A percentile compares a stretch with the other conserved stretches of the same genome.
phyloP scores from a whole-genome alignment of 2,329 filamentous ascomycete genomes.

The Phyllosticta citriasiana region DNA sequence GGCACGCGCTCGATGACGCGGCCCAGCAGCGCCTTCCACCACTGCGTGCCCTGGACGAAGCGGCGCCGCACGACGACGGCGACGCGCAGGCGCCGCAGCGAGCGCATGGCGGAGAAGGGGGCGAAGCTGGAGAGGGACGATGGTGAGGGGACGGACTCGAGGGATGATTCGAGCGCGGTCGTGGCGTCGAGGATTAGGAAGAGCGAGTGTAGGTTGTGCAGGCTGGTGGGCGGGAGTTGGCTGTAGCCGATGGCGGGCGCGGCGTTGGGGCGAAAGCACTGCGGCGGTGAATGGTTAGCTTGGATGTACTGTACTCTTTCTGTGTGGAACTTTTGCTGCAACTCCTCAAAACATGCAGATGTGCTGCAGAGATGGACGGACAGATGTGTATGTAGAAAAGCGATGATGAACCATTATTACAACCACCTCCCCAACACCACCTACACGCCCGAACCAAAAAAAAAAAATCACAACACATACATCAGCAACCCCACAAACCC shows the following conservation, averaged over 20 bases:
- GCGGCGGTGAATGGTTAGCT: not conserved
- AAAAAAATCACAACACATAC: not conserved
- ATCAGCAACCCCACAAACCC: slow-evolving; percentile 22
- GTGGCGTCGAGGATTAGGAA: slow-evolving; percentile 5
- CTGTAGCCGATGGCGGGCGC: slow-evolving; percentile 1
- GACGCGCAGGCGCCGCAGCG: not conserved
- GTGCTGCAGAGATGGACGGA: too few relatives aligned
- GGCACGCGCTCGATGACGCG: slow-evolving; percentile 6
- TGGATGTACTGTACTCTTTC: not conserved
- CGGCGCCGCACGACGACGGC: not conserved
- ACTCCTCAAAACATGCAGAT: too few relatives aligned
- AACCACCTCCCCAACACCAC: too few relatives aligned
- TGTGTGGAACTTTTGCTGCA: not conserved
- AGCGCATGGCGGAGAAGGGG: slow-evolving; percentile 1
- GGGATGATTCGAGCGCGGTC: not conserved
- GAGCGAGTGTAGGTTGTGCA: not conserved
- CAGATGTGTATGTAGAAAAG: too few relatives aligned
- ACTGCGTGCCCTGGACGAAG: not conserved
- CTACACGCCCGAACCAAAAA: too few relatives aligned
- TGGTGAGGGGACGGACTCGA: not conserved
- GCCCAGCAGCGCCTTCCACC: not conserved
- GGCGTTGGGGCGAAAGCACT: not conserved
- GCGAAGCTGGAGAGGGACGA: not conserved
- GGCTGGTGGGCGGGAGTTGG: not conserved
- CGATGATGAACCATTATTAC: too few relatives aligned